Conservation (phyloP, 345 rosid genomes). For the Hypericum androsaemum region DNA sequence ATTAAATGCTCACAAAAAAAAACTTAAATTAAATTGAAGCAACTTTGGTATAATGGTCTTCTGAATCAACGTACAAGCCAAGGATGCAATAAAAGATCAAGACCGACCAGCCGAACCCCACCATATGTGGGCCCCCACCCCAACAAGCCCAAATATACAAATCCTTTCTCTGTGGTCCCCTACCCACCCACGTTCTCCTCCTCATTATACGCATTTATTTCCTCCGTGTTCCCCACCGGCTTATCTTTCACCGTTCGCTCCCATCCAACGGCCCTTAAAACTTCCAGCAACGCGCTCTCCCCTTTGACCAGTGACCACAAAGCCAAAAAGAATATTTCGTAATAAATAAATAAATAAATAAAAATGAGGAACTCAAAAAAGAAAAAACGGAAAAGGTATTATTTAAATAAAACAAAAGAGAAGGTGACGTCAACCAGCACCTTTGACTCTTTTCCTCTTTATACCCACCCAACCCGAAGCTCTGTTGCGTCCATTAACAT, state of each 20-base stretch:
- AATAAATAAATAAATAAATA: too few species aligned
- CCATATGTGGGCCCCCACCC: too few species aligned
- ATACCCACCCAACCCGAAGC: constrained; percentile 23
- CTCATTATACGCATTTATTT: constrained; percentile 16
- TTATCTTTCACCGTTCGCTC: constrained; percentile 5
- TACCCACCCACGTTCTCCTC: constrained; percentile 17
- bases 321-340: too few species aligned
- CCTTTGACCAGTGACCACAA: background rate
- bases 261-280: background rate
- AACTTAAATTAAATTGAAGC: too few species aligned
- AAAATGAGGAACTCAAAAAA: too few species aligned
- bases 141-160: too few species aligned
- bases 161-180: background rate
- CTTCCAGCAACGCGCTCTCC: background rate
- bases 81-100: too few species aligned
- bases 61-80: too few species aligned
- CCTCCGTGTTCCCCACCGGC: constrained; percentile 7
- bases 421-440: constrained; percentile 34
- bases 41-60: too few species aligned
- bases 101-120: too few species aligned
- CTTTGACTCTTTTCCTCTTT: constrained; percentile 47
- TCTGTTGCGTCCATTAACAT: constrained; percentile 6
- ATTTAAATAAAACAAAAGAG: background rate
- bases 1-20: too few species aligned
- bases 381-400: constrained; percentile 10